Evolutionary conservation across 208 protist genomes (phyloP), one percentile per base, ranked within the genome.

Genomic region (Strigomonas culicis): DNA sequence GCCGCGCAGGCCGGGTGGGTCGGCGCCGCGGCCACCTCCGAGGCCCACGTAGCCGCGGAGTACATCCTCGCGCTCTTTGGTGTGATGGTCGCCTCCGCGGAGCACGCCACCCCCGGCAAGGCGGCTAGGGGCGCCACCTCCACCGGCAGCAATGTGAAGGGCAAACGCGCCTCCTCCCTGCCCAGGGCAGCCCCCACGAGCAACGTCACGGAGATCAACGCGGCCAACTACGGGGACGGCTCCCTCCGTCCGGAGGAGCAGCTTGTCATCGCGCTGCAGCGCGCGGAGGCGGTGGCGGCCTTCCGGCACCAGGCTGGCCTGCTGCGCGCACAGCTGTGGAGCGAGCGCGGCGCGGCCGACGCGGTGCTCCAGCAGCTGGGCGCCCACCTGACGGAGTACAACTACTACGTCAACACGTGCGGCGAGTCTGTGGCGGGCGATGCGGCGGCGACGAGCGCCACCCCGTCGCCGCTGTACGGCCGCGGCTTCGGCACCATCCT

Each of bases 251-350:
- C 30, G 44, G 49, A 43, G 27, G 36, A 58, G 15, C 25, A 55
- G 17, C n/a, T 63, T 27, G 43, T 43, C 47, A 59, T 30, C 59
- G 59, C 55, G 10, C n/a, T 60, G 4, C 55, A 60, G 34, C 59
- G 65, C 8, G 43, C 70, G 47, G 58, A 74, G 32, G 62, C 68
- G 69, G 39, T 60, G 21, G 74, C 64, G 24, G 51, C 41, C 39
- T 57, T 80, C 58, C 64, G 60, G 13, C 74, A 80, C 51, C 63
- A 70, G 47, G 74, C 68, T 8, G 43, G 24, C 30, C 44, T 74
- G 13, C 32, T 68, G 7, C 36, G 58, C 21, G 74, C 68, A 6
- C 25, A 36, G 13, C 51, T 63, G 7, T 21, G 57, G 27, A 31
- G 24, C 17, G 69, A 41, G 15, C 63, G 65, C 22, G 74, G 74